phyloP scores from a whole-genome alignment of 129 eudicot genomes.

The Helianthus annuus region HanXRQr2.0-SUNRISE NC_035445.2:145048705-145049204 shows the following conservation, averaged over 20 bases:
- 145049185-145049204: conserved; percentile 63
- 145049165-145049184: conserved; percentile 72
- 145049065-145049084: conserved; percentile 57
- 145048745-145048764: not conserved
- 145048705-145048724: not conserved
- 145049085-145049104: conserved; percentile 63
- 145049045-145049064: conserved; percentile 34
- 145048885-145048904: conserved; percentile 48
- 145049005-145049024: conserved; percentile 47
- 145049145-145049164: conserved; percentile 50
- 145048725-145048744: conserved; percentile 1
- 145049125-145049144: conserved; percentile 67
- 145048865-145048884: conserved; percentile 44
- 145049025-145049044: conserved; percentile 60
- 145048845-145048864: conserved; percentile 59
- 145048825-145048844: not conserved
- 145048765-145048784: conserved; percentile 4
- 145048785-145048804: conserved; percentile 38
- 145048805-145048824: conserved; percentile 1
- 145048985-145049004: conserved; percentile 53
- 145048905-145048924: conserved; percentile 41
- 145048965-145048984: conserved; percentile 48
- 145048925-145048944: conserved; percentile 18
- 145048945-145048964: conserved; percentile 5
- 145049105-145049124: conserved; percentile 61